These are phyloP conservation scores for Scheffersomyces illinoinensis DNA, from an alignment of 1,139 yeast genomes.

Conservation along the genomic window DNA sequence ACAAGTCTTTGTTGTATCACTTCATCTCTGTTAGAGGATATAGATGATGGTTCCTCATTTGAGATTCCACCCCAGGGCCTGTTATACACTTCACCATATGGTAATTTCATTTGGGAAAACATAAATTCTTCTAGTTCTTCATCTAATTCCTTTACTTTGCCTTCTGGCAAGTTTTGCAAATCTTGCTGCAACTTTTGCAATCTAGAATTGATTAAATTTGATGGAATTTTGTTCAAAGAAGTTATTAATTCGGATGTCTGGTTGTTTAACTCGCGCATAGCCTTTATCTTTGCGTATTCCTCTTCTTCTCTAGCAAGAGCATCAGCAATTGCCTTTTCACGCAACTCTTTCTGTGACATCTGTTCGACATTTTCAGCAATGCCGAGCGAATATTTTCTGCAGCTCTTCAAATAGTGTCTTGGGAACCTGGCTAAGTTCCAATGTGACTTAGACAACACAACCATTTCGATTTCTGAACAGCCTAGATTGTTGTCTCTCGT, in stretches of 20 bases:
- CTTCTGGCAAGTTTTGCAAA: constrained; percentile 28
- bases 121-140: constrained; percentile 45
- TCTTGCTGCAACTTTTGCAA: constrained; percentile 32
- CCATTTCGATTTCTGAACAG: background rate
- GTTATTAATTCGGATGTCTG: constrained; percentile 28
- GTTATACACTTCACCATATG: constrained; percentile 27
- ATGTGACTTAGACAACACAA: background rate
- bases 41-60: constrained; percentile 1
- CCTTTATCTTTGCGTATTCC: constrained; percentile 35
- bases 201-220: constrained; percentile 30
- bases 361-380: constrained; percentile 2
- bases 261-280: constrained; percentile 36
- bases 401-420: background rate
- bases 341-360: constrained; percentile 29
- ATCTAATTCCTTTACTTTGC: constrained; percentile 42
- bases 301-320: constrained; percentile 49
- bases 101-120: constrained; percentile 35
- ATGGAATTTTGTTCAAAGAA: constrained; percentile 39
- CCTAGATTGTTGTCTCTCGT: background rate
- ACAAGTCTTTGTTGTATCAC: constrained; percentile 18
- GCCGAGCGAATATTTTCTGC: background rate
- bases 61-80: constrained; percentile 37
- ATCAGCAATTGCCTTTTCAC: constrained; percentile 46
- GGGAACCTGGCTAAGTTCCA: background rate
- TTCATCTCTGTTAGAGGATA: constrained; percentile 6